A percentile compares a stretch with the other conserved stretches of the same genome.
Evolutionary conservation across 805 yeast species (phyloP).

Genomic region (Monosporozyma siamensis): DNA sequence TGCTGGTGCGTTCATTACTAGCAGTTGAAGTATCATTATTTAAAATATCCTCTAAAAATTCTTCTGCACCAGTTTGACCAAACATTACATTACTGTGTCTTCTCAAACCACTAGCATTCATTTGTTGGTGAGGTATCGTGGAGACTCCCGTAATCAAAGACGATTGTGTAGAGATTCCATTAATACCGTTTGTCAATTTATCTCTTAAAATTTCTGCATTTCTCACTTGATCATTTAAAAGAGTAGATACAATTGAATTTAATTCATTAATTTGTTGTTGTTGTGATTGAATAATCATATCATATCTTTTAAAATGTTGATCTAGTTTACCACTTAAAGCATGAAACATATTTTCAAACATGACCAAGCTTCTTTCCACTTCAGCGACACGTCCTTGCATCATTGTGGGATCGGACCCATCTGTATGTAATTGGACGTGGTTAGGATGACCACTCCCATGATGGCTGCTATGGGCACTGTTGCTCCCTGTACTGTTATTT

Average conservation of each 20-base stretch:
- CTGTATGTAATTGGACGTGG: background rate
- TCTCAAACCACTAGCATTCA: background rate
- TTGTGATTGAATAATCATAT: conserved; percentile 22
- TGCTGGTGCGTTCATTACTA: background rate
- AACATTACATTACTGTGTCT: background rate
- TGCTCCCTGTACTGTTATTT: background rate
- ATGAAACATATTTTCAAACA: conserved; percentile 27
- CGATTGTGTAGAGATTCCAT: conserved; percentile 17
- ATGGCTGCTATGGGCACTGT: background rate
- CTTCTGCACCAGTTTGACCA: background rate
- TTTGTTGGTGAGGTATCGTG: background rate
- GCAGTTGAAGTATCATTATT: background rate
- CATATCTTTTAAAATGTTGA: conserved; percentile 27
- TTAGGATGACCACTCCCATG: background rate
- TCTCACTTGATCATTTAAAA: conserved; percentile 24
- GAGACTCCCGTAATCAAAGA: background rate
- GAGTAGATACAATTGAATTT: conserved; percentile 17
- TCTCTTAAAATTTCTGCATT: conserved; percentile 23
- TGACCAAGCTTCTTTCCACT: conserved; percentile 22
- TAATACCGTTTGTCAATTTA: conserved; percentile 17
- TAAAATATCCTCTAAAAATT: background rate
- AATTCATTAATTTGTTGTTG: conserved; percentile 27
- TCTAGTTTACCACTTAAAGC: conserved; percentile 25
- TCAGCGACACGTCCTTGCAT: conserved; percentile 10
- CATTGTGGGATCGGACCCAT: background rate